Evolutionary conservation across 441 rosid genomes (phyloP).

Genomic region (Rhodomyrtus psidioides): DNA sequence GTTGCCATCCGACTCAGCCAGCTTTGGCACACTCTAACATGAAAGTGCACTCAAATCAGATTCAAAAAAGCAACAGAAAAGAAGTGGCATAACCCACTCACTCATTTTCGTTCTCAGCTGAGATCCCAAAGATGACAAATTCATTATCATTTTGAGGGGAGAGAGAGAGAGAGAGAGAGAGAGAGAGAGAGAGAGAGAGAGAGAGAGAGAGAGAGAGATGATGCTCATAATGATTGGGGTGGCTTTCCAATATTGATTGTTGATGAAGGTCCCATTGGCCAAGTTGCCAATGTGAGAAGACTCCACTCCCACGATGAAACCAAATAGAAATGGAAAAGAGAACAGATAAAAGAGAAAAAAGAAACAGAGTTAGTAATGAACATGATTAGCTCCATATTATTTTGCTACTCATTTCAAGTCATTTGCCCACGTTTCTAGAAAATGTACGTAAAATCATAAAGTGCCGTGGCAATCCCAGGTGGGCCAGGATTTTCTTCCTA

Average conservation of each 20-base stretch:
- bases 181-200: no score
- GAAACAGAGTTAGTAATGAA: conserved; percentile 15
- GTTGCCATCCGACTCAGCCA: background rate
- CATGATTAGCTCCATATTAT: conserved; percentile 32
- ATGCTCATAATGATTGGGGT: background rate
- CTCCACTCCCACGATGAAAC: conserved; percentile 22
- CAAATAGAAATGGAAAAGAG: background rate
- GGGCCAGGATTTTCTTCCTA: conserved; percentile 10
- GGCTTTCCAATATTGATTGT: background rate
- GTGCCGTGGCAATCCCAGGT: conserved; percentile 8
- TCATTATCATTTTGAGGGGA: background rate
- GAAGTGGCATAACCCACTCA: background rate
- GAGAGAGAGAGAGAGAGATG: background rate
- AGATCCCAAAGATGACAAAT: background rate
- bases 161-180: no score
- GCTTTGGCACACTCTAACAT: background rate
- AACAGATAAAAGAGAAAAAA: background rate
- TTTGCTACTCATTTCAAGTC: background rate
- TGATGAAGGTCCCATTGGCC: background rate
- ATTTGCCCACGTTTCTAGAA: conserved; percentile 17
- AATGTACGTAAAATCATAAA: background rate
- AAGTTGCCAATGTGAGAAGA: background rate
- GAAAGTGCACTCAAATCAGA: background rate
- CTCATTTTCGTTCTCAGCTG: background rate
- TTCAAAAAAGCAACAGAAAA: background rate